Evolutionary conservation across 2,329 filamentous ascomycete genomes (phyloP), one percentile per base, ranked within the genome.

Genomic region (Fusarium sp.): DNA sequence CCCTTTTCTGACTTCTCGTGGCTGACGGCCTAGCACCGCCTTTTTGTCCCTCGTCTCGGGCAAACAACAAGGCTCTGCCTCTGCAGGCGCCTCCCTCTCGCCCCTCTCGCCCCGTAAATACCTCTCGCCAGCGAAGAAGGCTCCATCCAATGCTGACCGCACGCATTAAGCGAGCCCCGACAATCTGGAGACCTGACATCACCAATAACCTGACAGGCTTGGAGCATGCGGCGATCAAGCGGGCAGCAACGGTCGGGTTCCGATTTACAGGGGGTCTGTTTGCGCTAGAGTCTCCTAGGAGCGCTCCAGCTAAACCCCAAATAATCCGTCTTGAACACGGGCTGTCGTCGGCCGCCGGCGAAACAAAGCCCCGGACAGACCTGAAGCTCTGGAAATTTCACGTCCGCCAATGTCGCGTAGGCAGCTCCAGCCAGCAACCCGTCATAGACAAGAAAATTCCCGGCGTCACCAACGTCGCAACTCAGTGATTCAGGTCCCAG

Each of bases 291-390:
- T 14, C 49, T 35, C 55, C 66, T 40, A 63, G 29, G 42, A 24
- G 9, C 49, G 29, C n/a, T n/a, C n/a, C n/a, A n/a, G n/a, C 38
- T 57, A 56, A 33, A 35, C 62, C 12, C 17, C 24, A 35, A 60
- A 42, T 33, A 16, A 20, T 35, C 42, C 24, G 14, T 20, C 42
- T 46, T 8, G 11, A 64, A 24, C 49, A 40, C 58, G 22, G n/a
- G 44, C 56, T 24, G 29, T 24, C 16, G 27, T 53, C 66, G 60
- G 71, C n/a, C 29, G 33, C 75, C 78, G 78, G 78, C 71, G 56
- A 79, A 80, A 79, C 68, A 69, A 80, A 75, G 69, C 67, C 70
- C 78, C 78, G 72, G 35, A 56, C 17, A 61, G 35, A 38, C 40
- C 17, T 53, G 42, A 40, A 62, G 71, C 53, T 74, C 57, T 72